Percentiles rank a stretch among this genome's conserved stretches.
These are phyloP conservation scores for Talinum fruticosum DNA, from an alignment of 148 eudicot species.

Conservation along the genomic window DNA sequence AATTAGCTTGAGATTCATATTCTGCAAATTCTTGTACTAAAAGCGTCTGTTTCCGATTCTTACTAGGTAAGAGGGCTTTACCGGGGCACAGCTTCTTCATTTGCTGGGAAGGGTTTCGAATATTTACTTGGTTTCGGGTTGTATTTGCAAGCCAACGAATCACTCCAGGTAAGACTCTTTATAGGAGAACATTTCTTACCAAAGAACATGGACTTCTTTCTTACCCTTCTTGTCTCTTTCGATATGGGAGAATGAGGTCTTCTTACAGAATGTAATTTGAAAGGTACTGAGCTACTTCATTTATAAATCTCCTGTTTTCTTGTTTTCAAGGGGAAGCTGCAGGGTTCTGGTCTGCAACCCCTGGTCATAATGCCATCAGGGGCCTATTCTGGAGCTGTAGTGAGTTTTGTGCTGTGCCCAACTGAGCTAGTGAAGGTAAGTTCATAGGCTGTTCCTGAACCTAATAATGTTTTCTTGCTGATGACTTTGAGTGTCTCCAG, in stretches of 20 bases:
- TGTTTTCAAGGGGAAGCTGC: conserved; percentile 47
- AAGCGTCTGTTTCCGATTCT: conserved; percentile 5
- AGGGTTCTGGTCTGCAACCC: conserved; percentile 55
- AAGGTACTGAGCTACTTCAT: no score
- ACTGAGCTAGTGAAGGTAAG: conserved; percentile 45
- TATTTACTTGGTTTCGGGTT: conserved; percentile 42
- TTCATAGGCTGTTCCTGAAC: neutral
- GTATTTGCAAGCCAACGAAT: neutral
- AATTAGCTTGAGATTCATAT: no score
- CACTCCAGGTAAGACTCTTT: neutral
- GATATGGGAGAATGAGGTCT: no score
- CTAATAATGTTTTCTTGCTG: neutral
- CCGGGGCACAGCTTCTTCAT: conserved; percentile 75
- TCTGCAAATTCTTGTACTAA: no score
- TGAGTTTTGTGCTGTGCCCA: conserved; percentile 74
- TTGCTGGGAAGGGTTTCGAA: conserved; percentile 66
- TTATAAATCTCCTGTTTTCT: neutral
- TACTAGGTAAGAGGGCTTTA: conserved; percentile 73
- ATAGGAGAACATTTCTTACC: no score
- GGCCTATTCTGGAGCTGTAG: conserved; percentile 63
- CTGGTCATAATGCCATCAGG: conserved; percentile 74
- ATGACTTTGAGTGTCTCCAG: conserved; percentile 46
- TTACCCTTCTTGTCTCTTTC: no score
- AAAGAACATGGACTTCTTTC: no score
- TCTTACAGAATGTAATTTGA: no score